Conservation (phyloP, 139 green algal genomes). For the Coccomyxa sp. region DNA sequence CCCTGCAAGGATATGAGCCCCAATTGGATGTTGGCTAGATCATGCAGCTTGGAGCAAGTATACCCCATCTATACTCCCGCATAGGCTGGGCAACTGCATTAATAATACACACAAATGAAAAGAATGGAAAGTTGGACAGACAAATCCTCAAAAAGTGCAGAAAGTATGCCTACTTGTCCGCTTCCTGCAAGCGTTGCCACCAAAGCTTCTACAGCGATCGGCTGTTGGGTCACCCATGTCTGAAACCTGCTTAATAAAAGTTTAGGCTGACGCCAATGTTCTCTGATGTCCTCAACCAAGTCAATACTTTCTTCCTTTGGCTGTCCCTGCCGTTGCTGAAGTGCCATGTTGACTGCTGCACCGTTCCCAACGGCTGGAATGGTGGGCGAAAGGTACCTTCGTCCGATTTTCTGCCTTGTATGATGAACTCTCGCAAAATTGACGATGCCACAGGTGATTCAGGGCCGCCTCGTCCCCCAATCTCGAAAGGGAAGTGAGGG, state of each 20-base stretch:
- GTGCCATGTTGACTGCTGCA: neutral
- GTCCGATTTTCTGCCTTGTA: neutral
- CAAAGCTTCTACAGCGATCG: constrained; percentile 6
- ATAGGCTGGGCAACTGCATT: too few relatives aligned
- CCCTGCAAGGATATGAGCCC: constrained; percentile 12
- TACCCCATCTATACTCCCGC: too few relatives aligned
- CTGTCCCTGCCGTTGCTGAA: neutral
- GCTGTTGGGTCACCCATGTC: constrained; percentile 10
- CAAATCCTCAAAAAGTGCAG: too few relatives aligned
- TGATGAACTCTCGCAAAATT: neutral
- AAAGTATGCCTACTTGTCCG: constrained; percentile 2
- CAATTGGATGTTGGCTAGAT: neutral
- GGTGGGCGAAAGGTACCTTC: neutral
- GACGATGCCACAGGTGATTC: neutral
- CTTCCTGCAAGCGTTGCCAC: constrained; percentile 9
- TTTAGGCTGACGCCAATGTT: constrained; percentile 5
- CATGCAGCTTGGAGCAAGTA: neutral
- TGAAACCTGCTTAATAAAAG: neutral
- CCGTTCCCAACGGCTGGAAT: neutral
- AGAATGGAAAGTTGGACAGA: too few relatives aligned
- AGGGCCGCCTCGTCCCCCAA: too few relatives aligned
- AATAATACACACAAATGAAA: too few relatives aligned
- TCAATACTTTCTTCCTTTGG: neutral
- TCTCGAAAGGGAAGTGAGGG: too few relatives aligned
- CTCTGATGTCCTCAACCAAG: constrained; percentile 1